These are phyloP conservation scores for Aspergillus indologenus DNA, from an alignment of 495 filamentous ascomycete species.

Conservation along the genomic window DNA sequence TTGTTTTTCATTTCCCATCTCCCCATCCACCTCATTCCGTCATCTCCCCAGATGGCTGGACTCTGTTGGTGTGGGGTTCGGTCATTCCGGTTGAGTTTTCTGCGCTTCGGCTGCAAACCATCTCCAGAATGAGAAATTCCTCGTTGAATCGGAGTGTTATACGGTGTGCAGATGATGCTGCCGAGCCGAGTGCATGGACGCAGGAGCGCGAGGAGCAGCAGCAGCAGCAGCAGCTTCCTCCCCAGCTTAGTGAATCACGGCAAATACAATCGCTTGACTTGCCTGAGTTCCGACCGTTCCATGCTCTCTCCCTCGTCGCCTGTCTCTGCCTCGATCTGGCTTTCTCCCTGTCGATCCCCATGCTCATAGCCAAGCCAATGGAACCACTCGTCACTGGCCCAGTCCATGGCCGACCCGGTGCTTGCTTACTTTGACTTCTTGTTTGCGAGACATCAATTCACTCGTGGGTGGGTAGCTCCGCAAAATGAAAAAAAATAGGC, in stretches of 20 bases:
- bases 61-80: background rate
- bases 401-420: no score
- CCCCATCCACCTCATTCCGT: background rate
- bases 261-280: background rate
- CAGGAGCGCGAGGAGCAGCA: no score
- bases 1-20: background rate
- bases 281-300: conserved; percentile 1
- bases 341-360: background rate
- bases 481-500: background rate
- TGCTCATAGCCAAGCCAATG: background rate
- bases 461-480: background rate
- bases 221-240: background rate
- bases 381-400: background rate
- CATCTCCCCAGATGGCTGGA: background rate
- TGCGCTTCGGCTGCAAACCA: background rate
- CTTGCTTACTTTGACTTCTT: background rate
- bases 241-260: background rate
- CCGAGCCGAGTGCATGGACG: conserved; percentile 1
- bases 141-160: background rate
- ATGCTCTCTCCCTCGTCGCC: background rate
- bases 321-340: background rate
- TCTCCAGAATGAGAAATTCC: background rate
- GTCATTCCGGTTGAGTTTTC: background rate
- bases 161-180: background rate
- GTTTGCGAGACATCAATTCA: conserved; percentile 1